Conservation (phyloP, 1,284 basidiomycete genomes). For the Malassezia psittaci region DNA sequence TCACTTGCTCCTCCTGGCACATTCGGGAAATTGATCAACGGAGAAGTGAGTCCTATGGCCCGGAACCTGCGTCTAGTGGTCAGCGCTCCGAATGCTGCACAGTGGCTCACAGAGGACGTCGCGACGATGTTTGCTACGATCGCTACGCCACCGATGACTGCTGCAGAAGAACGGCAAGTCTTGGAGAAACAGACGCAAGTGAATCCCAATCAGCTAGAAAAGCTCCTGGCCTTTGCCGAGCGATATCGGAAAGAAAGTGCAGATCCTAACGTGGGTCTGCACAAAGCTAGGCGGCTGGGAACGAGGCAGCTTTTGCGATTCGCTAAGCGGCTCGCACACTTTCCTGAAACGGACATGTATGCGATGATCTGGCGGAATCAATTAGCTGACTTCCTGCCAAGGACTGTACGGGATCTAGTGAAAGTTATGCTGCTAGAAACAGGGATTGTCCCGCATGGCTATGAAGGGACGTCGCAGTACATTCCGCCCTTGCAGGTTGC, state of each 20-base stretch:
- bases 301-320: constrained; percentile 47
- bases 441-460: constrained; percentile 33
- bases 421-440: constrained; percentile 31
- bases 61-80: constrained; percentile 46
- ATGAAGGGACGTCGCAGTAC: constrained; percentile 35
- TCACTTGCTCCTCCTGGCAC: constrained; percentile 7
- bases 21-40: not conserved
- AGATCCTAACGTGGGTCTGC: constrained; percentile 36
- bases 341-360: constrained; percentile 39
- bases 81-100: constrained; percentile 35
- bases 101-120: constrained; percentile 48
- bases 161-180: constrained; percentile 40
- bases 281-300: constrained; percentile 46
- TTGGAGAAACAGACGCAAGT: constrained; percentile 22
- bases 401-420: constrained; percentile 41
- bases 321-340: constrained; percentile 34
- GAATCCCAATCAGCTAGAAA: constrained; percentile 21
- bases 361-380: constrained; percentile 40
- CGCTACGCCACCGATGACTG: constrained; percentile 45
- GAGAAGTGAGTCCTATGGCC: constrained; percentile 20
- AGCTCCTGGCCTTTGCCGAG: constrained; percentile 36
- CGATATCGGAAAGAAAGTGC: constrained; percentile 37
- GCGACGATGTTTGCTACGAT: constrained; percentile 43
- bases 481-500: constrained; percentile 22
- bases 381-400: constrained; percentile 47